Base-by-base conservation (phyloP, 768 basidiomycete species). In the Auricularia heimuer region DNA sequence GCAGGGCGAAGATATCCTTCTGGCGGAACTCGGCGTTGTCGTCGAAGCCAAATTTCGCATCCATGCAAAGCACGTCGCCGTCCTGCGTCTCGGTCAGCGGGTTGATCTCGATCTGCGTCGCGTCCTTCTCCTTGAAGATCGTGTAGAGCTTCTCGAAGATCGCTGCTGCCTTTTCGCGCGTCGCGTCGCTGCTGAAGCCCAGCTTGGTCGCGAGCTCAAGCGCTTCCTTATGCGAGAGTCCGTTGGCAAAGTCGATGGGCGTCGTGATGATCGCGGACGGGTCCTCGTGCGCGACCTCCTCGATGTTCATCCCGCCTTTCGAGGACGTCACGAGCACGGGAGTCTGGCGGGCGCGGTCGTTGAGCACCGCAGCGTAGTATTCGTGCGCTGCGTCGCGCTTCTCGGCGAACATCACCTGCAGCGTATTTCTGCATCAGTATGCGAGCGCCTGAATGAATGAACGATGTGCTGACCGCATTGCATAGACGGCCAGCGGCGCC, bases 261-360 rank as follows among this genome's bases (percentile, higher is more conserved):
- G 90, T 94, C 58, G 95, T 98, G 71, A 98, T 93, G 76, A 99
- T 98, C 47, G 97, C 91, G 44, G 80, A 78, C 42, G 97, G 97
- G 72, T 97, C 93, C 70, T 95, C 93, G 36, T 92, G 92, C 34
- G 97, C 97, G 60, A 99, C 97, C 72, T 99, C 97, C 76, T 99
- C 97, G 72, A 99, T 99, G 78, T 98, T 98, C 97, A 99, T 99
- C 65, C 97, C 97, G 64, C 97, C 97, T 73, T 98, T 94, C 21
- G 83, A 82, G 54, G 97, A 98, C 21, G 88, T 88, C 63, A 99
- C 96, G 60, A 99, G 84, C 36, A 98, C 97, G 54, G 94, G 91
- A 14, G 91, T 89, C 66, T 93, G 88, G 4, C 88, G 80, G 14
- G 83, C 85, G 69, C 97, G 92, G 81, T 99, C 97, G 73, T 98